Evolutionary conservation across 148 eudicot genomes (phyloP).

Genomic region (Arbutus unedo): DNA sequence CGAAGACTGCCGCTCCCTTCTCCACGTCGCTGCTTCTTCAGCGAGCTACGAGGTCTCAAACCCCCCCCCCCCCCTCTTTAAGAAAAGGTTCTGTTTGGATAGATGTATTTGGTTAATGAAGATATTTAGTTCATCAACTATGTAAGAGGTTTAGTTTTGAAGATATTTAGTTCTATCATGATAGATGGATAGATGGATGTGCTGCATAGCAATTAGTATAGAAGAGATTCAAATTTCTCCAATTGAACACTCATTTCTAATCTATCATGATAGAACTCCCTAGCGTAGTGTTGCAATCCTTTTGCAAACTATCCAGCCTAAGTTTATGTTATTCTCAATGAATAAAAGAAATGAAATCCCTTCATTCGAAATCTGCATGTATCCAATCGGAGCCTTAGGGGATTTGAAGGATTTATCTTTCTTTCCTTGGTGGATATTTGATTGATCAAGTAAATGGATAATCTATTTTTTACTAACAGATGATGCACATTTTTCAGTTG

Average conservation of each 20-base stretch:
- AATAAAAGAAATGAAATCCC: neutral
- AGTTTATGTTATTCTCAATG: neutral
- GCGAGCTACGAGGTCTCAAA: conserved; percentile 41
- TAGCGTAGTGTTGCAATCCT: neutral
- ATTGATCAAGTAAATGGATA: neutral
- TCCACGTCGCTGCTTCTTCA: conserved; percentile 81
- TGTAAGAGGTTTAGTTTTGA: neutral
- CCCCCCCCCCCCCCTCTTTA: neutral
- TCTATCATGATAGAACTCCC: neutral
- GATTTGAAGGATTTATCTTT: neutral
- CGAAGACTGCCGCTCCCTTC: conserved; percentile 86
- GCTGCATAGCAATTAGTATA: neutral
- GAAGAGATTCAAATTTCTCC: neutral
- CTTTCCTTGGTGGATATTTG: neutral
- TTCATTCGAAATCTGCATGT: neutral
- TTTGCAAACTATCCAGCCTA: neutral
- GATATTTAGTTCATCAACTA: neutral
- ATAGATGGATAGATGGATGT: neutral
- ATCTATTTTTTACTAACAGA: neutral
- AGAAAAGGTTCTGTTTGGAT: neutral
- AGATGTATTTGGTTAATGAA: neutral
- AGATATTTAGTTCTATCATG: neutral
- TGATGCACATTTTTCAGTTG: neutral
- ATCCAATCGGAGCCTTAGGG: neutral
- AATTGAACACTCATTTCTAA: neutral